phyloP scores from a whole-genome alignment of 176 grass and related monocot genomes.

The Oryza punctata region DNA sequence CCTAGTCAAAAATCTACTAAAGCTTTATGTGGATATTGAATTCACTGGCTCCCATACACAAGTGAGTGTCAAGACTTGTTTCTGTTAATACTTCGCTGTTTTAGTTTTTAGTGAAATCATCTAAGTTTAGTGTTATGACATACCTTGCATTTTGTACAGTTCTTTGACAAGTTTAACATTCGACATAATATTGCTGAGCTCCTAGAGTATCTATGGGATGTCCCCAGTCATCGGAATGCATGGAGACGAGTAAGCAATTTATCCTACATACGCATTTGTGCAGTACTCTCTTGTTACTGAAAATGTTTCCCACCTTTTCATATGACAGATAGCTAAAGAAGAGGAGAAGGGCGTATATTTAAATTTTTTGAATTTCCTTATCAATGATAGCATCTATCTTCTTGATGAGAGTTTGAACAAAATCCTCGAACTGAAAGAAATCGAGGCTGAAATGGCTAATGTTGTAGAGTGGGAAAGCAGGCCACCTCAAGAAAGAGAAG shows the following conservation, averaged over 20 bases:
- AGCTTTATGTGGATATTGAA: constrained; percentile 99
- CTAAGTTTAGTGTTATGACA: constrained; percentile 23
- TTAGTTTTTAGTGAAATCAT: background rate
- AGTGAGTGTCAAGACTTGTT: constrained; percentile 44
- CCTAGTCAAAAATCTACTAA: constrained; percentile 94
- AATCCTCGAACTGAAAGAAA: constrained; percentile 95
- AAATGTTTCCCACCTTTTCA: constrained; percentile 6
- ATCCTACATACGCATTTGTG: constrained; percentile 20
- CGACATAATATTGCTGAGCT: constrained; percentile 98
- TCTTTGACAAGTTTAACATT: constrained; percentile 98
- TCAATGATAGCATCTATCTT: constrained; percentile 99
- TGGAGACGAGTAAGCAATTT: constrained; percentile 70
- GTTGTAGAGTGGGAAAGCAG: constrained; percentile 75
- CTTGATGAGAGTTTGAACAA: constrained; percentile 99
- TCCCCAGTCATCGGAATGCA: constrained; percentile 87
- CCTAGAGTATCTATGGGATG: constrained; percentile 94
- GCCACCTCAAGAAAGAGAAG: constrained; percentile 88
- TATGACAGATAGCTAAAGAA: constrained; percentile 79
- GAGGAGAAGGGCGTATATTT: constrained; percentile 96
- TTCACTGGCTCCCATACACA: constrained; percentile 97
- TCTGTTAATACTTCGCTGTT: background rate
- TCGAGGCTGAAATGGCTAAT: constrained; percentile 95
- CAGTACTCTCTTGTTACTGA: constrained; percentile 21
- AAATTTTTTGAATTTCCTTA: constrained; percentile 97
- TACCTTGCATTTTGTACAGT: constrained; percentile 55